Percentiles rank a stretch among this genome's conserved stretches.
phyloP scores from a whole-genome alignment of 2,329 filamentous ascomycete genomes.

The Sporothrix globosa region DNA sequence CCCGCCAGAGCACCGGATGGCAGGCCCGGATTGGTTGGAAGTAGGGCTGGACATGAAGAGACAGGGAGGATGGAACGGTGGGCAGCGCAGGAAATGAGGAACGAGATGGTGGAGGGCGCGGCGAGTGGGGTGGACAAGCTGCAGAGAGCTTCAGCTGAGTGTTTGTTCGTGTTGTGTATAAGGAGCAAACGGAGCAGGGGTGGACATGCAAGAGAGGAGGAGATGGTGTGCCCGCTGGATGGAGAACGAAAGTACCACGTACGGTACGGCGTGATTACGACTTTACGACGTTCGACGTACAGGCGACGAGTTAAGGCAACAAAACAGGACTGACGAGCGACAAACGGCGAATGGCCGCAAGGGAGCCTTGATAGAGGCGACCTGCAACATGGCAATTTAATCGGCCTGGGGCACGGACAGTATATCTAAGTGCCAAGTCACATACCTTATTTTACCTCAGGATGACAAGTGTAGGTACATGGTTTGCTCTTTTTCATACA shows the following conservation, averaged over 20 bases:
- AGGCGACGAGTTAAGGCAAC: no score
- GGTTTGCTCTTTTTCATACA: neutral
- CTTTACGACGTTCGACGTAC: neutral
- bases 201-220: constrained; percentile 4
- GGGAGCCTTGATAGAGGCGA: no score
- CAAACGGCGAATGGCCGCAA: no score
- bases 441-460: constrained; percentile 13
- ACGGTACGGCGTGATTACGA: neutral
- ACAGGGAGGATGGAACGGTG: neutral
- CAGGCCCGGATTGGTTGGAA: constrained; percentile 23
- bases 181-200: constrained; percentile 10
- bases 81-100: neutral
- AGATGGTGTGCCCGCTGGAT: neutral
- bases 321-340: no score
- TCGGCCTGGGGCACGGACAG: neutral
- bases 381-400: no score
- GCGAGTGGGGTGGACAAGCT: constrained; percentile 20
- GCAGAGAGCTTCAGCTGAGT: neutral
- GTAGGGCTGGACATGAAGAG: neutral
- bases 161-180: neutral
- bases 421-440: neutral
- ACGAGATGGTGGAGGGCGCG: neutral
- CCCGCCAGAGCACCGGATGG: constrained; percentile 17
- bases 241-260: neutral
- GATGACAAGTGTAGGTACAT: neutral